Evolutionary conservation across 768 basidiomycete genomes (phyloP).

Genomic region (Mycena pura): DNA sequence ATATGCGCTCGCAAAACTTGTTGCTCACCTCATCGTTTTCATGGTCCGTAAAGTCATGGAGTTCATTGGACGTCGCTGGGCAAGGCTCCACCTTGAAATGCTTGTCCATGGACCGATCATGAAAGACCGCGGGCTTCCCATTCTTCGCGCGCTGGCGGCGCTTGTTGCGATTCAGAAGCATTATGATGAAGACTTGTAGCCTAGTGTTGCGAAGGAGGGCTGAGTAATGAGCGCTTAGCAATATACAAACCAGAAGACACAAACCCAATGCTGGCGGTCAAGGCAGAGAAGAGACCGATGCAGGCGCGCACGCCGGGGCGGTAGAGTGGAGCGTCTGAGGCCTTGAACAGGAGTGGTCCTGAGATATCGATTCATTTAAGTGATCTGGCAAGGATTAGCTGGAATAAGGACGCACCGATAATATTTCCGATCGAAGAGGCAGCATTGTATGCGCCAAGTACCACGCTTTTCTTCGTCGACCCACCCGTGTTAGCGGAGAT

Average conservation of each 20-base stretch:
- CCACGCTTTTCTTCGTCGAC: neutral
- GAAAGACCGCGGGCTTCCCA: neutral
- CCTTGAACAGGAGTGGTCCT: neutral
- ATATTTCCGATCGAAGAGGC: neutral
- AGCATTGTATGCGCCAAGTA: neutral
- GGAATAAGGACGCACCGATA: neutral
- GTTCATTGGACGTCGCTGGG: neutral
- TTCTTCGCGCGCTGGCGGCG: neutral
- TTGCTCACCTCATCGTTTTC: neutral
- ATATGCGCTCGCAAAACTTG: neutral
- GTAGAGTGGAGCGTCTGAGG: neutral
- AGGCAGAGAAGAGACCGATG: neutral
- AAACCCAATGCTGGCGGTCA: neutral
- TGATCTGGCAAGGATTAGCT: neutral
- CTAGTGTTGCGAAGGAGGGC: neutral
- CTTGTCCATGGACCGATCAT: neutral
- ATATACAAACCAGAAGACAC: neutral
- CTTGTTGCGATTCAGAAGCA: neutral
- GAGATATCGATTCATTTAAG: neutral
- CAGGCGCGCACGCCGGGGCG: neutral
- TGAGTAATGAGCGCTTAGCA: neutral
- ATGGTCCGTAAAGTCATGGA: neutral
- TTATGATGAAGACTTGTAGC: neutral
- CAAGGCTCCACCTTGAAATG: neutral
- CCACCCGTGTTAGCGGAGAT: neutral